Base-by-base conservation (phyloP, 2,329 filamentous ascomycete species). In the Microsporum audouinii region DNA sequence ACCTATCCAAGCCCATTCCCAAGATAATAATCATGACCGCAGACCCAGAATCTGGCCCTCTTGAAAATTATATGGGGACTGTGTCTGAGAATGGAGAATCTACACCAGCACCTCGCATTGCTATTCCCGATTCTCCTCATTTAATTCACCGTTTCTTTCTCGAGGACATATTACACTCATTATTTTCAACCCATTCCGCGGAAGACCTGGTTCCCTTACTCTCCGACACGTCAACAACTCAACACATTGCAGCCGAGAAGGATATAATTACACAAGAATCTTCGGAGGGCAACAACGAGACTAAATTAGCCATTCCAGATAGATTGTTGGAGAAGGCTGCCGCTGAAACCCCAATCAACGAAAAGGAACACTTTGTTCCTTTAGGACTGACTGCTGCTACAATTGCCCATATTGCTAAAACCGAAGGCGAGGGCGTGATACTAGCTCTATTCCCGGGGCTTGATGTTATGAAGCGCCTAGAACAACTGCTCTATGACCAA, bases 21-120 rank as follows among this genome's bases (percentile, higher is more conserved):
- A 78, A 77, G 64, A 65, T 80, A 23, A 71, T 79, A 10, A 66
- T 80, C 31, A 80, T 80, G 78, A 79, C 77, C 65, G 77, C 78
- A 6, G 79, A 78, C 12, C 67, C 79, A 62, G 74, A 80, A 61
- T 70, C 72, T 8, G 70, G 76, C 49, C 69, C 78, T 2, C 77
- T 81, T 63, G 70, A 77, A 14, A 69, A 70, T 2, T 81, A 80
- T 66, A 77, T 80, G 58, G 62, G 66, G 33, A 68, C 68, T 51
- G 65, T 63, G 27, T 64, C 67, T n/a, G 49, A 65, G n/a, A 66
- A 71, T 57, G 72, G 71, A n/a, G 61, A 60, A 1, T 55, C 64
- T n/a, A 57, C 70, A 5, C 67, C 66, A 59, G 78, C 76, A 62
- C 77, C 77, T 31, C 67, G 71, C 31, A 63, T 80, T 27, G 73